Percentiles rank a stretch among this genome's conserved stretches.
phyloP scores from a whole-genome alignment of 108 stramenopile genomes.

The Nitzschia inconspicua region DNA sequence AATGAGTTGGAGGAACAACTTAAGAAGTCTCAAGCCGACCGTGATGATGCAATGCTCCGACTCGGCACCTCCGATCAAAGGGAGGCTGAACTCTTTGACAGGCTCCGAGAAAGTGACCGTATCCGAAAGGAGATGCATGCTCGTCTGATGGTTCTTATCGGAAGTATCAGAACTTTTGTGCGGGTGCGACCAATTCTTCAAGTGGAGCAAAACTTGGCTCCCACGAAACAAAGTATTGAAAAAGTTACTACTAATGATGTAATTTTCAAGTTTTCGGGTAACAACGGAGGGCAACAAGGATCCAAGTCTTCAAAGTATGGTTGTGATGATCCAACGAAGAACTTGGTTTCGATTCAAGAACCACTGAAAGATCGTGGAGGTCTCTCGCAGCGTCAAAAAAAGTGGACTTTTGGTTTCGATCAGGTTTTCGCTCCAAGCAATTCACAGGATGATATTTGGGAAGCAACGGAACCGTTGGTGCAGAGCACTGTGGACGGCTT shows the following conservation, averaged over 20 bases:
- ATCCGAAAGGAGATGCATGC: slow-evolving; percentile 70
- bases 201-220: slow-evolving; percentile 16
- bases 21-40: slow-evolving; percentile 11
- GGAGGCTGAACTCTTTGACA: slow-evolving; percentile 52
- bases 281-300: slow-evolving; percentile 11
- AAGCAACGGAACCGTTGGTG: slow-evolving; percentile 81
- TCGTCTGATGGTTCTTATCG: slow-evolving; percentile 74
- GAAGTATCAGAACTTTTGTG: slow-evolving; percentile 86
- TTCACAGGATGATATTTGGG: slow-evolving; percentile 80
- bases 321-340: slow-evolving; percentile 72
- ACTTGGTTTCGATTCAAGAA: slow-evolving; percentile 63
- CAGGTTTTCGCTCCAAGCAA: slow-evolving; percentile 53
- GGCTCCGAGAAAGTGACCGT: slow-evolving; percentile 61
- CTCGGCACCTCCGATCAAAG: slow-evolving; percentile 50
- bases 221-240: background rate
- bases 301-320: slow-evolving; percentile 18
- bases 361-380: slow-evolving; percentile 82
- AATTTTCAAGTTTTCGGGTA: slow-evolving; percentile 2
- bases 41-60: slow-evolving; percentile 16
- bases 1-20: slow-evolving; percentile 25
- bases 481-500: slow-evolving; percentile 83
- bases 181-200: slow-evolving; percentile 68
- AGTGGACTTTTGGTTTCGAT: slow-evolving; percentile 77
- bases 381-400: slow-evolving; percentile 59
- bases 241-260: background rate